Evolutionary conservation across 805 yeast genomes (phyloP), one percentile per base, ranked within the genome.

Genomic region (Grigorovia jiainica): DNA sequence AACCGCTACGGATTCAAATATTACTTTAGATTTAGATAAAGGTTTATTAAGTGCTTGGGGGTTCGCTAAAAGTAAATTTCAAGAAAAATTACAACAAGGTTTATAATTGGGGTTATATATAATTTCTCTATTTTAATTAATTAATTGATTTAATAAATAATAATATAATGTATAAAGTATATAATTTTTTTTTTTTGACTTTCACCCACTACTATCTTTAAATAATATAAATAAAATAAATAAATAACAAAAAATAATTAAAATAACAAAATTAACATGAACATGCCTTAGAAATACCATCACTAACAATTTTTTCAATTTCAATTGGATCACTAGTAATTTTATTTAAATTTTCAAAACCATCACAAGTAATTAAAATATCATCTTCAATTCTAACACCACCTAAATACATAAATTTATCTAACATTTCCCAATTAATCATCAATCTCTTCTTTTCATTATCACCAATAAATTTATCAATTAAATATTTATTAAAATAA

Each of bases 331-430:
- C 95, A 44, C 82, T 80, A 1, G 97, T 86, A 41, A 90, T 78
- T 21, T 74, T 72, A 2, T 96, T 90, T 41, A 90, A 66, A 52
- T 85, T 83, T 55, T 87, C 95, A 55, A 64, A 77, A 0, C 97
- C 97, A 41, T 65, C 66, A 38, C 71, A 70, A 1, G 95, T 85
- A 24, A 90, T 81, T 36, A 86, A 65, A 34, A 92, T 73, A 57
- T 90, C 97, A 58, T 90, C 98, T 63, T 90, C 98, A 43, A 90
- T 87, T 62, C 98, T 77, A 5, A 90, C 96, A 36, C 98, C 98
- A n/a, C 98, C 98, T 43, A 92, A 76, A 50, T 81, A 75, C 81
- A 82, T 76, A 63, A 87, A 90, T 54, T 76, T 79, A 43, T 84
- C 78, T 47, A 90, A 67, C 6, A 82, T 78, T 0, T 75, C 78